phyloP scores from a whole-genome alignment of 768 basidiomycete species.

The Mycena filopes region DNA sequence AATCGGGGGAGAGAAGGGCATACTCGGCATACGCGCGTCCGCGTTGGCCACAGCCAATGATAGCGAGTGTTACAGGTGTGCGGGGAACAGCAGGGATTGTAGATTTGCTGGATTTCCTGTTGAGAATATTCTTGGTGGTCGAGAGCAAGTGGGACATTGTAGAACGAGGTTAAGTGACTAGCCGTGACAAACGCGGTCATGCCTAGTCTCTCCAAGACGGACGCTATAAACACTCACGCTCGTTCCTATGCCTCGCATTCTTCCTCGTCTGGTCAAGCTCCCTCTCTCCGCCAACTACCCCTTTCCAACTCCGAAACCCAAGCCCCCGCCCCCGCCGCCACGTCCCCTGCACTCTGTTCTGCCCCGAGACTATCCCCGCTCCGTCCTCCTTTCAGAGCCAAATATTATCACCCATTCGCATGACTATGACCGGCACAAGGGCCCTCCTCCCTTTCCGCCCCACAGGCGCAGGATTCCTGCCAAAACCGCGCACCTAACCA shows the following conservation, averaged over 20 bases:
- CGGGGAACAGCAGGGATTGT: slow-evolving; percentile 10
- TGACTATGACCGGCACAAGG: slow-evolving; percentile 66
- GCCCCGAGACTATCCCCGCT: slow-evolving; percentile 56
- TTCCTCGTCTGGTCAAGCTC: slow-evolving; percentile 68
- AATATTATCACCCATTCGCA: slow-evolving; percentile 67
- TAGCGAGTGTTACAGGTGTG: slow-evolving; percentile 72
- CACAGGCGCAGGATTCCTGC: slow-evolving; percentile 34
- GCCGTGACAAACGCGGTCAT: slow-evolving; percentile 15
- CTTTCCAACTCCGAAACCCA: slow-evolving; percentile 1
- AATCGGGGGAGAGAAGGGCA: slow-evolving; percentile 65
- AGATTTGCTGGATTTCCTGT: slow-evolving; percentile 24
- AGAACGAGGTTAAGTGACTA: too few species aligned
- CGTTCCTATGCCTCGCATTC: slow-evolving; percentile 74
- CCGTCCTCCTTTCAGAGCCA: slow-evolving; percentile 66
- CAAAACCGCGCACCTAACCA: slow-evolving; percentile 41
- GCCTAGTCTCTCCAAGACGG: too few species aligned
- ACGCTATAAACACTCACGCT: neutral
- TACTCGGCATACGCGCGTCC: slow-evolving; percentile 78
- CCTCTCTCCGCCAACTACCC: slow-evolving; percentile 39
- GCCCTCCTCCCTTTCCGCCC: slow-evolving; percentile 63
- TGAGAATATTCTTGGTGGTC: slow-evolving; percentile 33
- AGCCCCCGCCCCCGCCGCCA: slow-evolving; percentile 43
- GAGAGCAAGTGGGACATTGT: slow-evolving; percentile 32
- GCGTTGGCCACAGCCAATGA: slow-evolving; percentile 87
- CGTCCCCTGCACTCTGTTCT: slow-evolving; percentile 56